Percentiles rank a stretch among this genome's conserved stretches.
phyloP scores from a whole-genome alignment of 2,329 filamentous ascomycete species.

The Hymenoscyphus fructigenus region DNA sequence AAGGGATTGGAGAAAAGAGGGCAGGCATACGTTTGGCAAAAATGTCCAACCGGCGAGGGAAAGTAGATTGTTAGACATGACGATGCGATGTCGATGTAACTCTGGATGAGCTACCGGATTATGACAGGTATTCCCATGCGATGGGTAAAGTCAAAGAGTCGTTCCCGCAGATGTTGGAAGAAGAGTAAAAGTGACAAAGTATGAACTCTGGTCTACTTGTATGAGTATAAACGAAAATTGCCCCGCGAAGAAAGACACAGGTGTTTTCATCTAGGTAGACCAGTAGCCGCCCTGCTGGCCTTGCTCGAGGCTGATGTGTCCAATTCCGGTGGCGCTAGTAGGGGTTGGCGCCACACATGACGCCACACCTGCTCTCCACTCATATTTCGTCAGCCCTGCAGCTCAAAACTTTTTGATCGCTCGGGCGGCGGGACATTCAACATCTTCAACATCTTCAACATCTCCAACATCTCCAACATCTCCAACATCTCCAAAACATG shows the following conservation, averaged over 20 bases:
- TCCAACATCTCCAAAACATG: conserved; percentile 19
- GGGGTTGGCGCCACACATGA: conserved; percentile 4
- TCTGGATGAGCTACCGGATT: background rate
- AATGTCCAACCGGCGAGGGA: conserved; percentile 61
- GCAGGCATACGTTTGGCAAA: conserved; percentile 54
- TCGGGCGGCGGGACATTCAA: conserved; percentile 8
- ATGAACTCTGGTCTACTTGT: too few species aligned
- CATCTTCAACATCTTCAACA: conserved; percentile 4
- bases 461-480: too few species aligned
- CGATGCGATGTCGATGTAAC: conserved; percentile 3
- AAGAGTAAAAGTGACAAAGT: background rate
- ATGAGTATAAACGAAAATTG: background rate
- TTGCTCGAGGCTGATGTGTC: conserved; percentile 10
- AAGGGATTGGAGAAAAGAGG: background rate
- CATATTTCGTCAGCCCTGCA: conserved; percentile 18
- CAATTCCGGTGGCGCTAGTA: conserved; percentile 24
- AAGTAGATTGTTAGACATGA: conserved; percentile 41
- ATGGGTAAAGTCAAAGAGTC: background rate
- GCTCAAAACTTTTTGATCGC: conserved; percentile 15
- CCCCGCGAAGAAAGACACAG: conserved; percentile 7
- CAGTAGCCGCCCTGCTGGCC: background rate
- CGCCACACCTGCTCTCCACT: background rate
- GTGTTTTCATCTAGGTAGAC: background rate
- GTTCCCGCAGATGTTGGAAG: background rate
- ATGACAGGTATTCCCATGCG: background rate